Percentiles rank a stretch among this genome's conserved stretches.
These are phyloP conservation scores for Microbotryum saponariae DNA, from an alignment of 1,284 basidiomycete species.

Conservation along the genomic window DNA sequence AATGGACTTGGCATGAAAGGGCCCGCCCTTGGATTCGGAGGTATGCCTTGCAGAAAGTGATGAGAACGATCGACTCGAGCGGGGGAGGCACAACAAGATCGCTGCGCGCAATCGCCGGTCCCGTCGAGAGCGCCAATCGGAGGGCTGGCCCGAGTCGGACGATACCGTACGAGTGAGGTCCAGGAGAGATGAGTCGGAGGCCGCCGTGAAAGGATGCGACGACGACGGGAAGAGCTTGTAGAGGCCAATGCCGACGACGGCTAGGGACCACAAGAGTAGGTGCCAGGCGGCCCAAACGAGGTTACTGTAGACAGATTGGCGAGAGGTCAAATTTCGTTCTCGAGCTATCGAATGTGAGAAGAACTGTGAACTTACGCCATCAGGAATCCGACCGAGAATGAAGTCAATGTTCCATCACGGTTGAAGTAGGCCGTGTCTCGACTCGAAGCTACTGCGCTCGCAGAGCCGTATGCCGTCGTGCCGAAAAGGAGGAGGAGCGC, in stretches of 20 bases:
- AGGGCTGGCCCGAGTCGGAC: background rate
- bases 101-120: slow-evolving; percentile 16
- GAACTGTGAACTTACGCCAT: slow-evolving; percentile 12
- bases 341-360: background rate
- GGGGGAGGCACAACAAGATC: slow-evolving; percentile 14
- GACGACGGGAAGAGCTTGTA: background rate
- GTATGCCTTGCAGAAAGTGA: too few species aligned
- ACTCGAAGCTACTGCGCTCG: background rate
- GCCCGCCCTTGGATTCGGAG: too few species aligned
- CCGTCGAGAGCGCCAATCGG: slow-evolving; percentile 9
- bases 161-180: background rate
- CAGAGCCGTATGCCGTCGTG: slow-evolving; percentile 21
- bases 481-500: slow-evolving; percentile 28
- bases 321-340: background rate
- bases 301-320: background rate
- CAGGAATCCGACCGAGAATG: slow-evolving; percentile 20
- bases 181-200: background rate
- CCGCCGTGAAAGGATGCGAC: background rate
- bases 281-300: slow-evolving; percentile 19
- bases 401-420: slow-evolving; percentile 18
- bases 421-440: slow-evolving; percentile 28
- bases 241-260: background rate
- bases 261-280: slow-evolving; percentile 5
- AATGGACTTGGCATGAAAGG: too few species aligned
- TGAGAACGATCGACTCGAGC: too few species aligned